phyloP scores from a whole-genome alignment of 1,139 yeast genomes.

The Nakaseomyces nivariensis region DNA sequence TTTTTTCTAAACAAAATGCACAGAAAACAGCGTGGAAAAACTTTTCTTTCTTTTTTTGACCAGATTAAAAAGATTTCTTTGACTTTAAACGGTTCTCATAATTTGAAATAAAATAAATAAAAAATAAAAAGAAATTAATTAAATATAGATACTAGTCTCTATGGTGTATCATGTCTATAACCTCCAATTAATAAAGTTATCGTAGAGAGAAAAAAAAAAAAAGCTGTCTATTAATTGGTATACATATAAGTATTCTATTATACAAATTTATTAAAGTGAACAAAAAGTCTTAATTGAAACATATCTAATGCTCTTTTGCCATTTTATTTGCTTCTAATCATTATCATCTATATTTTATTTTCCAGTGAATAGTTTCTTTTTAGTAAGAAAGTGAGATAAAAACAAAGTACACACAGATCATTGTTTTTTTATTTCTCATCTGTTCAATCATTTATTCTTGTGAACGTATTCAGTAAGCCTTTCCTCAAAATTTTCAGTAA shows the following conservation, averaged over 20 bases:
- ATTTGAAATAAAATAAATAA: neutral
- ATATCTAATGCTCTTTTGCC: neutral
- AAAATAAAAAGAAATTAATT: neutral
- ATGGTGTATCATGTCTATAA: too few relatives aligned
- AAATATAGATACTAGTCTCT: too few relatives aligned
- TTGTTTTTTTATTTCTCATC: too few relatives aligned
- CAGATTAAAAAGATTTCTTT: too few relatives aligned
- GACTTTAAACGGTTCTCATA: too few relatives aligned
- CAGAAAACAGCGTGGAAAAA: neutral
- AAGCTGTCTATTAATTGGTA: neutral
- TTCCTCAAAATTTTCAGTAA: conserved; percentile 68
- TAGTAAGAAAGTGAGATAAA: too few relatives aligned
- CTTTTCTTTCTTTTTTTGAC: neutral
- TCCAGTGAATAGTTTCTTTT: too few relatives aligned
- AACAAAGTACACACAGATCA: too few relatives aligned
- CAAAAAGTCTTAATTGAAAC: too few relatives aligned
- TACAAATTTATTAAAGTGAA: neutral
- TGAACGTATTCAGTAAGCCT: conserved; percentile 29
- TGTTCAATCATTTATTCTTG: neutral
- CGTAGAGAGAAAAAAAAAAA: neutral
- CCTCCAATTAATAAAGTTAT: too few relatives aligned
- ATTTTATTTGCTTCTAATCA: too few relatives aligned
- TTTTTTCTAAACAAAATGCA: neutral
- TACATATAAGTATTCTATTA: neutral
- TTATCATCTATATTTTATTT: too few relatives aligned